Evolutionary conservation across 228 moss, liverwort and hornwort genomes (phyloP).

Genomic region (Sphagnum magellanicum): DNA sequence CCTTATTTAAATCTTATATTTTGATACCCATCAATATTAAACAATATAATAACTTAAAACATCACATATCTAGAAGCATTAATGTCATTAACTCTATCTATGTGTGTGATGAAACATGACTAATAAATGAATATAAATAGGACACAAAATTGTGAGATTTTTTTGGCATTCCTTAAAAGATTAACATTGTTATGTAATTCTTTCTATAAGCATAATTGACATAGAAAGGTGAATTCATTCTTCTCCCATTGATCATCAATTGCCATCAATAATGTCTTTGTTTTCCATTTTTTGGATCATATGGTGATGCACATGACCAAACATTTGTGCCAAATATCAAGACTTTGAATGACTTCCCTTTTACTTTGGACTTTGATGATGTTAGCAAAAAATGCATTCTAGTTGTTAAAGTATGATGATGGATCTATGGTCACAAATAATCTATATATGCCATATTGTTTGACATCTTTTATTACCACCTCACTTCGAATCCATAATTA

Average conservation of each 20-base stretch:
- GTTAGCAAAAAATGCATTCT: neutral
- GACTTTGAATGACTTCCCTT: neutral
- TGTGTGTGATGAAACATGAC: too few species aligned
- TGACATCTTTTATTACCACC: constrained; percentile 1
- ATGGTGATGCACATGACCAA: neutral
- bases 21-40: too few species aligned
- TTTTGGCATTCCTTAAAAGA: too few species aligned
- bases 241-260: neutral
- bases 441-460: neutral
- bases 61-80: too few species aligned
- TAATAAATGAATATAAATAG: too few species aligned
- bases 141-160: too few species aligned
- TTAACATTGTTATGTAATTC: neutral
- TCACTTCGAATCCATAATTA: neutral
- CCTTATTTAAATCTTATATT: too few species aligned
- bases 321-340: constrained; percentile 4
- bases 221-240: neutral
- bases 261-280: neutral
- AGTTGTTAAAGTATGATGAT: neutral
- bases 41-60: too few species aligned
- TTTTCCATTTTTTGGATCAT: constrained; percentile 2
- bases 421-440: neutral
- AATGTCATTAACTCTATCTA: too few species aligned
- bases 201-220: constrained; percentile 3
- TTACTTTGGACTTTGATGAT: neutral